Conservation (phyloP, 1,284 basidiomycete genomes). For the Ceratobasidium sp. region DNA sequence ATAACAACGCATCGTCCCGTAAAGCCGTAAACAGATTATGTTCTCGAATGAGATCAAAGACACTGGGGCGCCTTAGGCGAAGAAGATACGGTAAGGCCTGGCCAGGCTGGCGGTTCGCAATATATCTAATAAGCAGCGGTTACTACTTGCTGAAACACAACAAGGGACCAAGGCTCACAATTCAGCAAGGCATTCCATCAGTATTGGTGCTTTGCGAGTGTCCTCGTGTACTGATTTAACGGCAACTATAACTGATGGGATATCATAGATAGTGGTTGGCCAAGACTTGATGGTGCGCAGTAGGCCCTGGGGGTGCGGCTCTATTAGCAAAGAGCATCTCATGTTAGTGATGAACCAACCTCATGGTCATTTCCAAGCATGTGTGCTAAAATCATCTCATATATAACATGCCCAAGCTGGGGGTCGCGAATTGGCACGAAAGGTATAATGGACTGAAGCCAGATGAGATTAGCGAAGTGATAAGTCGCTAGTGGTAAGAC, state of each 20-base stretch:
- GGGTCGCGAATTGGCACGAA: conserved; percentile 89
- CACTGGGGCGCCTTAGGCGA: conserved; percentile 86
- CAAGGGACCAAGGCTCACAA: conserved; percentile 67
- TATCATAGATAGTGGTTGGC: conserved; percentile 93
- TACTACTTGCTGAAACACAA: conserved; percentile 6
- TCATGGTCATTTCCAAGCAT: conserved; percentile 84
- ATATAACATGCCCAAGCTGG: conserved; percentile 85
- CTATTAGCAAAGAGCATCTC: conserved; percentile 11
- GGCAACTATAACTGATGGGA: conserved; percentile 87
- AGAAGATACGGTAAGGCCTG: conserved; percentile 94
- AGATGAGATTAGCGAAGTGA: conserved; percentile 9
- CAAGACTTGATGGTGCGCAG: conserved; percentile 86
- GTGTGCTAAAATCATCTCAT: conserved; percentile 95
- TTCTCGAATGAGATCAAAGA: conserved; percentile 95
- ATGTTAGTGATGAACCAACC: conserved; percentile 62
- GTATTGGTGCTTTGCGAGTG: conserved; percentile 68
- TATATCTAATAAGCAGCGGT: conserved; percentile 68
- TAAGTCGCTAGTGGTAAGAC: conserved; percentile 47
- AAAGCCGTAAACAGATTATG: conserved; percentile 96
- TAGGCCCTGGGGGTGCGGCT: conserved; percentile 67
- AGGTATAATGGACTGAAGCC: conserved; percentile 83
- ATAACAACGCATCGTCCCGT: conserved; percentile 90
- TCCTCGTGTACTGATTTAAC: conserved; percentile 87
- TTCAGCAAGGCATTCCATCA: conserved; percentile 95
- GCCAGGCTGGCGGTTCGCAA: conserved; percentile 89